Evolutionary conservation across 2,329 filamentous ascomycete genomes (phyloP).

Genomic region (Emmonsia crescens): DNA sequence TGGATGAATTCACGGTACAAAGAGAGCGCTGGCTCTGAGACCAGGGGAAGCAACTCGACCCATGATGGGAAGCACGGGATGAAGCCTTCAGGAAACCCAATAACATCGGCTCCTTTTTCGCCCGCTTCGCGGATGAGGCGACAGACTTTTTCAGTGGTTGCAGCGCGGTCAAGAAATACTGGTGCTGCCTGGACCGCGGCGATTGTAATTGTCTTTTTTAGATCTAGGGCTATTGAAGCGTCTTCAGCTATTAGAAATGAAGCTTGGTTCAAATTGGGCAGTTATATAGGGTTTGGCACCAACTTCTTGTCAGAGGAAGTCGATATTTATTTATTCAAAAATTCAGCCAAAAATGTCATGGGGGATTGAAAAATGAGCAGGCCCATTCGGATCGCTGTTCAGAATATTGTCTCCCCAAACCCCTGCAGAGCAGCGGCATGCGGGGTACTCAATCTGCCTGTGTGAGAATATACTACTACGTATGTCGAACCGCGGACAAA

Average conservation of each 20-base stretch:
- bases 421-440: not conserved
- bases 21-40: not conserved
- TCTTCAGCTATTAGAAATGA: not conserved
- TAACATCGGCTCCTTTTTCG: slow-evolving; percentile 2
- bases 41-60: not conserved
- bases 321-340: not conserved
- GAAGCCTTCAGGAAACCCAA: slow-evolving; percentile 4
- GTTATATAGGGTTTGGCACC: not conserved
- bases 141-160: slow-evolving; percentile 5
- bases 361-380: not conserved
- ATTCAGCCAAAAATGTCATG: not conserved
- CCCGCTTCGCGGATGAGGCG: slow-evolving; percentile 6
- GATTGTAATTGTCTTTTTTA: not conserved
- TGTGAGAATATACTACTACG: not conserved
- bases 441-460: not conserved
- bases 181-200: slow-evolving; percentile 5
- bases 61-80: slow-evolving; percentile 2
- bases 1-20: slow-evolving; percentile 3
- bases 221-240: not conserved
- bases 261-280: no score
- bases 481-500: not conserved
- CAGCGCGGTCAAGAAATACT: slow-evolving; percentile 2
- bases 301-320: not conserved
- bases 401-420: not conserved
- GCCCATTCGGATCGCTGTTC: not conserved